Evolutionary conservation across 805 yeast species (phyloP).

Genomic region (Kazachstania viticola): DNA sequence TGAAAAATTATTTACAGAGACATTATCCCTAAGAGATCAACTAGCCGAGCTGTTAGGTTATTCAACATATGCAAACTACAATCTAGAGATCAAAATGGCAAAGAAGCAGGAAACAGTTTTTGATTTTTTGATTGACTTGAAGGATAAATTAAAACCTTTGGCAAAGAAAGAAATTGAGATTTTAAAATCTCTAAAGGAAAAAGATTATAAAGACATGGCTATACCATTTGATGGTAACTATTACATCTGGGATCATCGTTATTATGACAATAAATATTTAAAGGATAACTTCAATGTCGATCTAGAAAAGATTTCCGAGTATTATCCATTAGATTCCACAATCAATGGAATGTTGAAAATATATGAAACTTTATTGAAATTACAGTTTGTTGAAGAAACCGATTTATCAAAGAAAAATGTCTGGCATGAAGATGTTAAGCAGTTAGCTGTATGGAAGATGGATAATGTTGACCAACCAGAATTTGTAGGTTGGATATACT

Average conservation of each 20-base stretch:
- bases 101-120: slow-evolving; percentile 50
- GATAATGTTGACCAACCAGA: slow-evolving; percentile 36
- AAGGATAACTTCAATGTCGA: slow-evolving; percentile 65
- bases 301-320: slow-evolving; percentile 59
- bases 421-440: slow-evolving; percentile 76
- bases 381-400: slow-evolving; percentile 47
- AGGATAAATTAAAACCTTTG: slow-evolving; percentile 43
- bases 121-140: slow-evolving; percentile 51
- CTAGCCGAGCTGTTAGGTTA: slow-evolving; percentile 58
- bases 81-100: slow-evolving; percentile 74
- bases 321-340: slow-evolving; percentile 63
- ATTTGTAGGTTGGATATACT: slow-evolving; percentile 68
- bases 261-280: slow-evolving; percentile 51
- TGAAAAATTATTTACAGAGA: slow-evolving; percentile 45
- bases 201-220: slow-evolving; percentile 38
- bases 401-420: slow-evolving; percentile 32
- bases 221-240: slow-evolving; percentile 31
- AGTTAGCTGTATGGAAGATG: slow-evolving; percentile 58
- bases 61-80: slow-evolving; percentile 54
- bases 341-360: slow-evolving; percentile 57
- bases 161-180: slow-evolving; percentile 43
- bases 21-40: slow-evolving; percentile 50
- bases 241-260: slow-evolving; percentile 67
- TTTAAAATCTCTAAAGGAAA: slow-evolving; percentile 40
- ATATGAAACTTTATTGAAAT: slow-evolving; percentile 57